phyloP scores from a whole-genome alignment of 2,329 filamentous ascomycete species.

The Trichoderma harzianum region DNA sequence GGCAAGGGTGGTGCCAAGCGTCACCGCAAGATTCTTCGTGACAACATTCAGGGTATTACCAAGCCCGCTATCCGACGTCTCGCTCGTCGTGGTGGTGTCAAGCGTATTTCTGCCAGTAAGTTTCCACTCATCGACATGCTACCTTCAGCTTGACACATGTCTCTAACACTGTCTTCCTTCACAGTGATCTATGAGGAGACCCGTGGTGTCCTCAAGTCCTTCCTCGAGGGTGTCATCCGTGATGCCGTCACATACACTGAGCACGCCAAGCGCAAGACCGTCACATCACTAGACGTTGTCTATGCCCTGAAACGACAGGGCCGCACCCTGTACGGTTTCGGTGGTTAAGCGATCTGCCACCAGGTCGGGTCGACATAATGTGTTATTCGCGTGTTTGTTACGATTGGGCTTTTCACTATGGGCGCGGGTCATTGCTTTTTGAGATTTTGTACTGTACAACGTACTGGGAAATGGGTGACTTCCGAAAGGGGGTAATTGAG shows the following conservation, averaged over 20 bases:
- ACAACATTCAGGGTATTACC: constrained; percentile 99
- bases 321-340: constrained; percentile 83
- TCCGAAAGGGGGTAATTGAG: constrained; percentile 36
- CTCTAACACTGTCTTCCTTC: not conserved
- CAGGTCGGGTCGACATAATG: constrained; percentile 13
- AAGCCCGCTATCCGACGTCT: constrained; percentile 99
- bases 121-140: constrained; percentile 22
- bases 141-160: not conserved
- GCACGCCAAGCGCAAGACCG: constrained; percentile 79
- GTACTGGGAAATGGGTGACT: constrained; percentile 37
- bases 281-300: constrained; percentile 66
- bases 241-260: constrained; percentile 76
- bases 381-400: constrained; percentile 34
- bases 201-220: constrained; percentile 73
- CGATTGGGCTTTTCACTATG: constrained; percentile 41
- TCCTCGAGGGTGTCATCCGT: constrained; percentile 73
- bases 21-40: constrained; percentile 97
- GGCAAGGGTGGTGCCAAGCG: constrained; percentile 98
- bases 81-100: constrained; percentile 98
- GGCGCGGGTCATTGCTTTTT: constrained; percentile 41
- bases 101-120: constrained; percentile 97
- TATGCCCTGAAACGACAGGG: constrained; percentile 67
- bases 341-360: constrained; percentile 59
- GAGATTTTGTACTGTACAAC: constrained; percentile 37
- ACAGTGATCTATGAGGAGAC: constrained; percentile 76